Evolutionary conservation across 164 flowering plant species (phyloP), one percentile per base, ranked within the genome.

Genomic region (Chloranthus sessilifolius): DNA sequence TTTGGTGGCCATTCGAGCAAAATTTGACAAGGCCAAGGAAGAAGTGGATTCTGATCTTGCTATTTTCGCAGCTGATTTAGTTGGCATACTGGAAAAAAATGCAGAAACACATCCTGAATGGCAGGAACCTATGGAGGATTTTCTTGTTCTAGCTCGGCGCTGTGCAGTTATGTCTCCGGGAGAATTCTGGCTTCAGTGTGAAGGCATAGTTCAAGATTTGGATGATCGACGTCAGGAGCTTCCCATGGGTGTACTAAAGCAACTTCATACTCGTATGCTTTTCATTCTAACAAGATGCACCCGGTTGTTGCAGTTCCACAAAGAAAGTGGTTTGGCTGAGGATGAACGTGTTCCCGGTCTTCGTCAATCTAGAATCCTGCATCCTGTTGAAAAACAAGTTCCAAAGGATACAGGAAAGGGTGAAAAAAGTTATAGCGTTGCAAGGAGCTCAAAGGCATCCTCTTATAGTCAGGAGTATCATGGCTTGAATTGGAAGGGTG

Each of bases 121-220:
- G 97, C 96, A 85, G 70, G 97, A 89, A 70, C 83, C 87, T 30
- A 73, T 94, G 38, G 99, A 94, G 60, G 99, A 94, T 65, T 74
- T 94, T 60, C 62, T 94, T 56, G 71, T 94, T 59, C 70, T 89
- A 57, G 96, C 99, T 55, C 77, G 95, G 30, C 83, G 85, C 14
- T 94, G 99, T 80, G 95, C 95, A 21, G 70, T 94, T 82, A 74
- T 83, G 63, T 69, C 99, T 22, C 74, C 97, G 44, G 87, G 92
- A 37, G 96, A 94, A 63, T 89, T 94, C 73, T 94, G 99, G 99
- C 88, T 94, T 64, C 97, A 89, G 62, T 94, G 99, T 74, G 99
- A 94, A 72, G 79, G 97, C 56, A 94, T 94, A 55, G 99, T 94
- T 66, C 99, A 94, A 66, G 97, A 89, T 30, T 68, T 94, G 65